phyloP scores from a whole-genome alignment of 2,329 filamentous ascomycete genomes.

The Scorias spongiosa region DNA sequence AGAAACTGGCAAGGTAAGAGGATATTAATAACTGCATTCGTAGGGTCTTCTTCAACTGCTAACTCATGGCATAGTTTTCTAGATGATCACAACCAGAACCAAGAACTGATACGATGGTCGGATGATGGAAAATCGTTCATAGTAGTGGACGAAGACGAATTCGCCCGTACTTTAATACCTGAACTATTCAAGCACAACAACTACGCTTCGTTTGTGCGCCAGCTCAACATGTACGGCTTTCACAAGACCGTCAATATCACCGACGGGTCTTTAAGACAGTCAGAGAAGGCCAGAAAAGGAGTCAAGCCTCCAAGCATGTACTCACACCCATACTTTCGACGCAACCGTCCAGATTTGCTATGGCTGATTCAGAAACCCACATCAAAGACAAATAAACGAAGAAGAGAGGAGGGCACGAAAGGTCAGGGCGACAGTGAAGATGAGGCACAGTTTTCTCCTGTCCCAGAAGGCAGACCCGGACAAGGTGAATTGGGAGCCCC shows the following conservation, averaged over 20 bases:
- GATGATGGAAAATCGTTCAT: constrained; percentile 94
- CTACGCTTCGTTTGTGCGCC: constrained; percentile 61
- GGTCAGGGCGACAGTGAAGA: constrained; percentile 62
- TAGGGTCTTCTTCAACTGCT: constrained; percentile 4
- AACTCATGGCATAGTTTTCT: constrained; percentile 52
- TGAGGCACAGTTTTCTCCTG: constrained; percentile 24
- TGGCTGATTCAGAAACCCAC: constrained; percentile 97
- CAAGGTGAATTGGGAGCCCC: constrained; percentile 11
- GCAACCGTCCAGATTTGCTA: constrained; percentile 77
- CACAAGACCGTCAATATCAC: constrained; percentile 53
- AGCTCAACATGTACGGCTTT: constrained; percentile 45
- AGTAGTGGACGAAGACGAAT: constrained; percentile 87
- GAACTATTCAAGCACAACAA: constrained; percentile 70
- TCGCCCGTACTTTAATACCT: constrained; percentile 57
- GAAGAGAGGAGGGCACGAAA: constrained; percentile 42
- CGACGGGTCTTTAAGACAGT: constrained; percentile 95
- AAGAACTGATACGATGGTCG: constrained; percentile 91
- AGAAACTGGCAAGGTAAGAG: constrained; percentile 86
- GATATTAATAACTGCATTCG: constrained; percentile 4
- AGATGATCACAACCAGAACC: constrained; percentile 61
- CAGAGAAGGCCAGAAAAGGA: constrained; percentile 89
- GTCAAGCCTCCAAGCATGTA: constrained; percentile 93
- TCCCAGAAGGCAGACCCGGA: constrained; percentile 9
- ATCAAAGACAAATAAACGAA: constrained; percentile 39
- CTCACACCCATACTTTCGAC: constrained; percentile 89